Evolutionary conservation across 805 yeast genomes (phyloP).

Genomic region (Kregervanrija fluxuum): DNA sequence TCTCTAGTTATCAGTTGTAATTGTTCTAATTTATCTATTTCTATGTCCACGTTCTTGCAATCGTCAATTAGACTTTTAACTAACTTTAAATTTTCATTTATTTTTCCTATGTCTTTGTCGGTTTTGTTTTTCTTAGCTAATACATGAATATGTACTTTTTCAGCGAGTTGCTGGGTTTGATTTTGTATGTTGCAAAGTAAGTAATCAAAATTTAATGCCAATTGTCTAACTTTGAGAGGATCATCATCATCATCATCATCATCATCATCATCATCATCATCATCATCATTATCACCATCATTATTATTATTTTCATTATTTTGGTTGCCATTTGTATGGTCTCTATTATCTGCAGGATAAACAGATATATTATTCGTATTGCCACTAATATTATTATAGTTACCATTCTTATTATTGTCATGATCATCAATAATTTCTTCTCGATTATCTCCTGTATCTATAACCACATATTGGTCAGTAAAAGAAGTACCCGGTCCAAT

Average conservation of each 20-base stretch:
- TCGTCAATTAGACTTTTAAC: conserved; percentile 16
- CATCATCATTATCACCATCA: conserved; percentile 9
- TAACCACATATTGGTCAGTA: too few relatives aligned
- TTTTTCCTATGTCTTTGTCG: conserved; percentile 16
- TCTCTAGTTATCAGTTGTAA: conserved; percentile 25
- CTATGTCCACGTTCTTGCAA: conserved; percentile 21
- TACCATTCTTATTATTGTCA: too few relatives aligned
- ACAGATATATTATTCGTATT: neutral
- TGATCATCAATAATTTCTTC: too few relatives aligned
- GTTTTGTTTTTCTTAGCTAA: conserved; percentile 17
- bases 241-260: conserved; percentile 36
- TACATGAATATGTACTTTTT: conserved; percentile 22
- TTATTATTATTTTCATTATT: conserved; percentile 2
- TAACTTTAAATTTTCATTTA: conserved; percentile 14
- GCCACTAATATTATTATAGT: too few relatives aligned
- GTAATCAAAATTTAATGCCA: conserved; percentile 60
- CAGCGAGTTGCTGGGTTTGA: conserved; percentile 35
- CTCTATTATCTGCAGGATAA: neutral
- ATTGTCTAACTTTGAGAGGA: conserved; percentile 53
- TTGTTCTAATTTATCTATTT: conserved; percentile 29
- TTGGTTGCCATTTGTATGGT: neutral
- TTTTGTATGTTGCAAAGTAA: conserved; percentile 56
- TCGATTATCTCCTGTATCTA: too few relatives aligned
- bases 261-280: conserved; percentile 1
- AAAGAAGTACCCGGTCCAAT: too few relatives aligned